phyloP scores from a whole-genome alignment of 2,329 filamentous ascomycete genomes.

The Penicillium sp. region DNA sequence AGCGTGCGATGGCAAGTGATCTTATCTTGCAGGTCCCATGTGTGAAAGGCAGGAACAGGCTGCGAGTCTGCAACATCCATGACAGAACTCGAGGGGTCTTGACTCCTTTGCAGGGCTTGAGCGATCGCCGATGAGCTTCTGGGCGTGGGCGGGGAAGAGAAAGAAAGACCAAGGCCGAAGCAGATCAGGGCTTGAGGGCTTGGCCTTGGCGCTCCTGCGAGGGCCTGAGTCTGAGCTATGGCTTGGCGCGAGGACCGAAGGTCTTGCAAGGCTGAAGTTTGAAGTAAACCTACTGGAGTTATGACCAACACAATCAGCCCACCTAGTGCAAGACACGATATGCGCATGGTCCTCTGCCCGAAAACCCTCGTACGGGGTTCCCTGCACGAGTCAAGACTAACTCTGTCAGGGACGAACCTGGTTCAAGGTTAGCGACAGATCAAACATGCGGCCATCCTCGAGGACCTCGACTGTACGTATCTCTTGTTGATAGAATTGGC shows the following conservation, averaged over 20 bases:
- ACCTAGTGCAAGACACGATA: neutral
- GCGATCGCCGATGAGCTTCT: neutral
- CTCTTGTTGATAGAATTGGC: too few relatives aligned
- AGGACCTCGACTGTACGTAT: neutral
- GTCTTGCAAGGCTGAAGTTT: neutral
- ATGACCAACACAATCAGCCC: neutral
- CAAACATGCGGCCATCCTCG: neutral
- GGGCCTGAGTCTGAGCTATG: too few relatives aligned
- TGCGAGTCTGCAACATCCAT: neutral
- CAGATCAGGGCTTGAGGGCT: neutral
- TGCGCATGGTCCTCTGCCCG: neutral
- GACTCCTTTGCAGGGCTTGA: neutral
- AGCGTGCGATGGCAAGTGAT: neutral
- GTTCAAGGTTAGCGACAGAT: neutral
- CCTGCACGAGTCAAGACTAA: constrained; percentile 1
- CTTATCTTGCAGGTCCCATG: constrained; percentile 12
- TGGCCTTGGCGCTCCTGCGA: neutral
- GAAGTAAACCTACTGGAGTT: neutral
- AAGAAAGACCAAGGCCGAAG: neutral
- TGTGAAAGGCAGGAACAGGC: constrained; percentile 8
- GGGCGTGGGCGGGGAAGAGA: neutral
- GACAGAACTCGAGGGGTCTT: neutral
- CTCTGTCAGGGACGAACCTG: neutral
- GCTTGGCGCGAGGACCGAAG: neutral
- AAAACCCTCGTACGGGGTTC: constrained; percentile 5